Conservation (phyloP, 2,329 filamentous ascomycete species). For the Hymenoscyphus linearis region DNA sequence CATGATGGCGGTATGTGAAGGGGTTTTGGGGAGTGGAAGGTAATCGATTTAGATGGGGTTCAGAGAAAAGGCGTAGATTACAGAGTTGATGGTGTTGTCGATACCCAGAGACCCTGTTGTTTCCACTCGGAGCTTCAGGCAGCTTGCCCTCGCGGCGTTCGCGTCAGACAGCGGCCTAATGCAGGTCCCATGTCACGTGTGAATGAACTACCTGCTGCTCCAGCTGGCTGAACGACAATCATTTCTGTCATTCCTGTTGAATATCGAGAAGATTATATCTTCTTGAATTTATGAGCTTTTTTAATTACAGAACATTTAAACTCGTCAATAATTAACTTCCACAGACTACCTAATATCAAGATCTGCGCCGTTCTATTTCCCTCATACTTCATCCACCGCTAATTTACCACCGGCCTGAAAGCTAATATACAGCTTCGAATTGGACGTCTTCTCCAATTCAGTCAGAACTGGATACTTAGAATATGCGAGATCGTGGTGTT, state of each 20-base stretch:
- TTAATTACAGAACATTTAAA: background rate
- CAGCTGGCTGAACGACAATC: no score
- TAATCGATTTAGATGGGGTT: constrained; percentile 11
- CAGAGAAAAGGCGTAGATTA: constrained; percentile 3
- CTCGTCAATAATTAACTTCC: background rate
- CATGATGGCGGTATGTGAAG: constrained; percentile 49
- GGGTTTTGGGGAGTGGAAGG: constrained; percentile 14
- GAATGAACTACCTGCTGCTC: background rate
- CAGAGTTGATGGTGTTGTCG: constrained; percentile 24
- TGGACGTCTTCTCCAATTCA: background rate
- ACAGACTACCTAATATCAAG: background rate
- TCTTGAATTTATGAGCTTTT: background rate
- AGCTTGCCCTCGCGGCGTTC: constrained; percentile 25
- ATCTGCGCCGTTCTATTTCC: background rate
- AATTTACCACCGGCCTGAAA: background rate
- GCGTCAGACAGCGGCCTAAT: constrained; percentile 5
- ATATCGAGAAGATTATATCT: no score
- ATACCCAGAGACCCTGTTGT: constrained; percentile 4
- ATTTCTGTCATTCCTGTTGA: no score
- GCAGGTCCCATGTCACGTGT: constrained; percentile 9
- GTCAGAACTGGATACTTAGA: no score
- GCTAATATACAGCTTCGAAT: background rate
- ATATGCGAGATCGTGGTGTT: no score
- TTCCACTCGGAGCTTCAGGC: constrained; percentile 23
- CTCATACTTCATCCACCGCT: background rate